Conservation (phyloP, 305 asterid species). For the Fraxinus angustifolia region DNA sequence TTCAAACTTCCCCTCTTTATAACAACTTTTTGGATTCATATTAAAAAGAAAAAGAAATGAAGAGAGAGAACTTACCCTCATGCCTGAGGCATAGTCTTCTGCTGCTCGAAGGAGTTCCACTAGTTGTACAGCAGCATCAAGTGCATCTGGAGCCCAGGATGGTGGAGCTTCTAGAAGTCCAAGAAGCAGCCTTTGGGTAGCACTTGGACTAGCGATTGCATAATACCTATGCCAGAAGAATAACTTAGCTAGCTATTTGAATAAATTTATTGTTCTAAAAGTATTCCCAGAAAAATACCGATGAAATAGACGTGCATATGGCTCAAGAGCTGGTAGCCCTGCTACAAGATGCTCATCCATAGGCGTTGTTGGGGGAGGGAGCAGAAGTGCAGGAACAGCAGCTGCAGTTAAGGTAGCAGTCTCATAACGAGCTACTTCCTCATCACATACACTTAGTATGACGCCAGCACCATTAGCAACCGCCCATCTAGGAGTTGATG, state of each 20-base stretch:
- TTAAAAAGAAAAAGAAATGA: background rate
- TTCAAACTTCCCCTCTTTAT: background rate
- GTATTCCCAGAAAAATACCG: slow-evolving; percentile 41
- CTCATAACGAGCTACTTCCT: slow-evolving; percentile 96
- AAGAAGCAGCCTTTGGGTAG: slow-evolving; percentile 97
- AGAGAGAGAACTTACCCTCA: slow-evolving; percentile 59
- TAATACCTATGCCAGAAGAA: slow-evolving; percentile 62
- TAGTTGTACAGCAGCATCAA: slow-evolving; percentile 98
- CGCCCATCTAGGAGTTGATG: slow-evolving; percentile 99
- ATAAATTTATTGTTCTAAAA: slow-evolving; percentile 19
- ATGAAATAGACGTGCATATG: slow-evolving; percentile 95
- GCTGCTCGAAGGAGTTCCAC: slow-evolving; percentile 99
- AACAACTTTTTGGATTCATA: background rate
- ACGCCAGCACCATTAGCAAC: slow-evolving; percentile 99
- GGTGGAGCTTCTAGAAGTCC: slow-evolving; percentile 99
- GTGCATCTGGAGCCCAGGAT: slow-evolving; percentile 99
- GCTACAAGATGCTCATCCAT: slow-evolving; percentile 99
- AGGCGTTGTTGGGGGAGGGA: slow-evolving; percentile 97
- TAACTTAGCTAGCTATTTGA: slow-evolving; percentile 27
- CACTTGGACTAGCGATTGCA: slow-evolving; percentile 99
- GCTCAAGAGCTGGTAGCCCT: slow-evolving; percentile 99
- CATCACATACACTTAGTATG: slow-evolving; percentile 97
- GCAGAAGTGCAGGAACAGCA: slow-evolving; percentile 98
- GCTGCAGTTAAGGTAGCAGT: slow-evolving; percentile 95
- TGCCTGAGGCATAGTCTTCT: slow-evolving; percentile 93